Evolutionary conservation across 2,329 filamentous ascomycete species (phyloP).

Genomic region (Phialemonium atrogriseum): DNA sequence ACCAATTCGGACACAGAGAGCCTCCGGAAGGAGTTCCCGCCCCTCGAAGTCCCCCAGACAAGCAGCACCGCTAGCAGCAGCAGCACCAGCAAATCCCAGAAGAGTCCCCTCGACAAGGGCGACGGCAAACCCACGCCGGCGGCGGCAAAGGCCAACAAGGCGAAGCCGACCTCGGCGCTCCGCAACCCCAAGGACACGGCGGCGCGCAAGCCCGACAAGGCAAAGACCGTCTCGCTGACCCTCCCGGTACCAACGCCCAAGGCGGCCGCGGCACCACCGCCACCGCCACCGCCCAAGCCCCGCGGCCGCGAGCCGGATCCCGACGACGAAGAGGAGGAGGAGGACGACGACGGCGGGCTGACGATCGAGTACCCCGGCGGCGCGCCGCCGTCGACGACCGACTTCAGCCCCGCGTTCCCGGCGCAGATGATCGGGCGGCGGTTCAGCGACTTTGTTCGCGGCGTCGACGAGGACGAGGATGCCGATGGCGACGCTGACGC

Average conservation of each 20-base stretch:
- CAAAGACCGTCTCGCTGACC: slow-evolving; percentile 27
- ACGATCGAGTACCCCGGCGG: slow-evolving; percentile 53
- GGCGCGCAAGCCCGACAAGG: slow-evolving; percentile 12
- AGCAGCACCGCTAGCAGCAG: slow-evolving; percentile 6
- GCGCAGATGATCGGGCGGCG: slow-evolving; percentile 27
- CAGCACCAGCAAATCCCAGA: slow-evolving; percentile 16
- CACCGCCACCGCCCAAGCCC: slow-evolving; percentile 15
- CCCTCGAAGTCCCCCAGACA: slow-evolving; percentile 46
- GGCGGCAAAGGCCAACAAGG: slow-evolving; percentile 3
- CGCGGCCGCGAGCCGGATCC: slow-evolving; percentile 14
- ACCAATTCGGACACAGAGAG: slow-evolving; percentile 54
- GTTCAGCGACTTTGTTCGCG: slow-evolving; percentile 45
- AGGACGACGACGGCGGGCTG: slow-evolving; percentile 48
- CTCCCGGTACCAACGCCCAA: slow-evolving; percentile 17
- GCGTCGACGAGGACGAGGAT: slow-evolving; percentile 28
- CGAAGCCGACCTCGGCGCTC: slow-evolving; percentile 11
- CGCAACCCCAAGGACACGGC: slow-evolving; percentile 1
- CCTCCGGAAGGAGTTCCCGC: slow-evolving; percentile 59
- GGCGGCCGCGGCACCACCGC: slow-evolving; percentile 10
- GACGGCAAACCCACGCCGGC: slow-evolving; percentile 5
- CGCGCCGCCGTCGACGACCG: slow-evolving; percentile 26
- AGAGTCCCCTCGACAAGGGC: slow-evolving; percentile 6
- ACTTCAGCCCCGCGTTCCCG: slow-evolving; percentile 43
- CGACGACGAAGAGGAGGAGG: slow-evolving; percentile 40
- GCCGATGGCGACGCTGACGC: slow-evolving; percentile 18